phyloP scores from a whole-genome alignment of 2,329 filamentous ascomycete genomes.

The Chrysosphaeria jannelii region DNA sequence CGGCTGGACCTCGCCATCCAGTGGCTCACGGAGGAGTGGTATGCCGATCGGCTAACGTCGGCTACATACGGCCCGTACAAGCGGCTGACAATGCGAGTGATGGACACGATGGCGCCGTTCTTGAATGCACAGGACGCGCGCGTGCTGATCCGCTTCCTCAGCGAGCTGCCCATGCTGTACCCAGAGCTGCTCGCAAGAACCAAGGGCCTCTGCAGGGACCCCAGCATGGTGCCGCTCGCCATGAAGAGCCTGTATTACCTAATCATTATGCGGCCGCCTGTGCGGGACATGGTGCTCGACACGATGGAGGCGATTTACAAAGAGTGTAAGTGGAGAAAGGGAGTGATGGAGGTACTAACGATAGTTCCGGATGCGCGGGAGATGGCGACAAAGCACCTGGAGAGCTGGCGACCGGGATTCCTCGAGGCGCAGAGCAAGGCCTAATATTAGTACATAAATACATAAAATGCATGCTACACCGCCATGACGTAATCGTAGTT shows the following conservation, averaged over 20 bases:
- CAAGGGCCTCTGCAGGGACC: constrained; percentile 33
- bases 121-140: constrained; percentile 63
- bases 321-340: constrained; percentile 21
- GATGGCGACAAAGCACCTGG: constrained; percentile 29
- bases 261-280: constrained; percentile 35
- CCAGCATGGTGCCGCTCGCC: constrained; percentile 29
- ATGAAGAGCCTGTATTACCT: constrained; percentile 34
- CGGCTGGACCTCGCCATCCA: constrained; percentile 73
- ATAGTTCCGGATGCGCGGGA: constrained; percentile 30
- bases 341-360: not conserved
- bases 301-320: constrained; percentile 35
- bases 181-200: constrained; percentile 41
- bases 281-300: constrained; percentile 29
- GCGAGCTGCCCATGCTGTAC: constrained; percentile 64
- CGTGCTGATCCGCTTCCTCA: constrained; percentile 65
- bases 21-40: constrained; percentile 97
- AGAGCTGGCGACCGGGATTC: constrained; percentile 28
- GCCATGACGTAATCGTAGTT: too few species aligned
- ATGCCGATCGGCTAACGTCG: constrained; percentile 38
- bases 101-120: constrained; percentile 73
- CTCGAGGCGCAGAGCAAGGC: too few species aligned
- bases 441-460: too few species aligned
- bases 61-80: constrained; percentile 28
- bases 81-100: constrained; percentile 46
- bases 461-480: too few species aligned